Evolutionary conservation across 495 filamentous ascomycete genomes (phyloP), one percentile per base, ranked within the genome.

Genomic region (Choiromyces venosus): DNA sequence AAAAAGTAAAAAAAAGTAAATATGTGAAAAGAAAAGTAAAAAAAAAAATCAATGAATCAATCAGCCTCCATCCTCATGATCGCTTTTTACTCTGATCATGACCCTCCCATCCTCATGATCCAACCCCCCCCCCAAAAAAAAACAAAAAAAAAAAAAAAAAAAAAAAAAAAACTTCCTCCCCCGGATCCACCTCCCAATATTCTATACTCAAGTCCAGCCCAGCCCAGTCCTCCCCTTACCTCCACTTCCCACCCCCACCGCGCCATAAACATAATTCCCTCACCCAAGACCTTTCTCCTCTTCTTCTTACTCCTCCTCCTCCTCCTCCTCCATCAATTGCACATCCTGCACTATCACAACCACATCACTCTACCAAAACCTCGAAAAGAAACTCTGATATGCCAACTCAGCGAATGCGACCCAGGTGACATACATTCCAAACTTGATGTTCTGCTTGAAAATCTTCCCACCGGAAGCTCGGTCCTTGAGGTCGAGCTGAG

Each of bases 381-480:
- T 61, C 52, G 52, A 14, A 25, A 25, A 61, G 52, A 61, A 61
- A 33, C 52, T 61, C 25, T 61, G 52, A 33, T 61, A 68, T 5
- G 66, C 66, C 66, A 68, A 18, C 33, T 68, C 66, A 29, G 25
- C 66, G 25, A 68, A 40, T 37, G 66, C 36, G 14, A 68, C 66
- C 36, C 21, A 37, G 4, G 66, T 68, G 39, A 68, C 39, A 29
- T 68, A 68, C 66, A 37, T 68, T 0, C 66, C 66, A 29, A 68
- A 40, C 16, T 37, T 68, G 39, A 68, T 68, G 33, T 68, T 68
- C 36, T 37, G 39, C 66, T 39, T 37, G 66, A 68, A 68, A 40
- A 68, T 40, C 39, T 68, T 68, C 37, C 66, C 66, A 40, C 66
- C 66, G 33, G 37, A 37, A 10, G 36, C 19, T 37, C 37, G 66